Base-by-base conservation (phyloP, 129 eudicot genomes). In the Dittrichia graveolens region DNA sequence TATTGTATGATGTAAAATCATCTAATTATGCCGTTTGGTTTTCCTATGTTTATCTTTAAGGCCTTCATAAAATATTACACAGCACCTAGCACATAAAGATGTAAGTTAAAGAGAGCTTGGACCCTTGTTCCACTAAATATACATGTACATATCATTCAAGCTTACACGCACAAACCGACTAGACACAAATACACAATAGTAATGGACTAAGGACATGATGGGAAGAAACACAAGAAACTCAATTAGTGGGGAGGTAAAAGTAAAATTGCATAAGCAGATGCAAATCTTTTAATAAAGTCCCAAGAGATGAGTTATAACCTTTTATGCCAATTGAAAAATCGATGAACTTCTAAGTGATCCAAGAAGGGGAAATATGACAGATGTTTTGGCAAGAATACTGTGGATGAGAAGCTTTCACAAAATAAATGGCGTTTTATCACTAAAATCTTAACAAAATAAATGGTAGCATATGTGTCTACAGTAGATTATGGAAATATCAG, bases 11-110 rank as follows among this genome's bases (percentile, higher is more conserved):
- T 24, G 43, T 24, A 13, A 70, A 52, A 42, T 24, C 56, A 42
- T 34, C 24, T 7, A 56, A 35, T 9, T 43, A 44, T 55, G 12
- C 47, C 42, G 19, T 41, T 40, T 34, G 38, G 9, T 12, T 24
- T 70, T 55, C 43, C 76, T 42, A 56, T 41, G n/a, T 41, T 48
- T 37, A 50, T n/a, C 37, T 68, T 13, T 9, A 68, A 15, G 40
- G 5, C n/a, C 73, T 11, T 68, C 12, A 49, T 67, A 24, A 24
- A 35, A 35, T 48, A 37, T 40, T 37, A 50, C 62, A 50, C 38
- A 13, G 38, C 50, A 38, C 73, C 48, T 24, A 16, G n/a, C 53
- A 15, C 43, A 42, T 39, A 56, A 55, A 71, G 4, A 56, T 24
- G 65, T 15, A 24, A 31, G 44, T 7, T 34, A 65, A 65, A 44